Conservation (phyloP, 2,329 filamentous ascomycete genomes). For the Aspergillus novofumigatus region DNA sequence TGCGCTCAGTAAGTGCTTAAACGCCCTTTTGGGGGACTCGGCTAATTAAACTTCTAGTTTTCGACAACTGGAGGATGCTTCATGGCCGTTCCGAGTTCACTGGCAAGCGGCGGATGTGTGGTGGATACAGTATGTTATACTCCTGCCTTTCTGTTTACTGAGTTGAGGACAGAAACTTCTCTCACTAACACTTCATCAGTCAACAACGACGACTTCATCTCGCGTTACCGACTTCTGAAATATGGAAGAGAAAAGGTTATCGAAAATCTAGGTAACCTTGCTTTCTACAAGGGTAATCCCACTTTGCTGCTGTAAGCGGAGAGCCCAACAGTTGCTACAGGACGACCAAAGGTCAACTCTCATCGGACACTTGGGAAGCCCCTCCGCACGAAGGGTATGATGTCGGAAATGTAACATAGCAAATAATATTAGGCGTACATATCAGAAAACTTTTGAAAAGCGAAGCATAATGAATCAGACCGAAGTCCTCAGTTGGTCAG, state of each 20-base stretch:
- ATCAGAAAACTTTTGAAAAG: background rate
- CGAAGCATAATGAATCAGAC: background rate
- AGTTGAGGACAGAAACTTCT: background rate
- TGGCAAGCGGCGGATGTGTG: constrained; percentile 82
- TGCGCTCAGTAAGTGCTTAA: constrained; percentile 60
- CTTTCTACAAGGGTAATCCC: constrained; percentile 5
- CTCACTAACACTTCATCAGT: constrained; percentile 46
- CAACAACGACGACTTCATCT: constrained; percentile 75
- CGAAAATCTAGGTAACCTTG: constrained; percentile 26
- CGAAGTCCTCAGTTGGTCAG: background rate
- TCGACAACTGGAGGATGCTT: constrained; percentile 93
- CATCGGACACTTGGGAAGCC: background rate
- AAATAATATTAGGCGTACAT: background rate
- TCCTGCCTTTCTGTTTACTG: background rate
- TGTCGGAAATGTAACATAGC: background rate
- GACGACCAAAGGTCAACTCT: background rate
- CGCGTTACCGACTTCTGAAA: constrained; percentile 69
- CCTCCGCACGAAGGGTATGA: background rate
- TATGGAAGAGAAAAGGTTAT: constrained; percentile 42
- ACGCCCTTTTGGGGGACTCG: background rate
- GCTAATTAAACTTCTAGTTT: constrained; percentile 53
- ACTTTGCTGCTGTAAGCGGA: constrained; percentile 7
- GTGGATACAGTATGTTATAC: constrained; percentile 71
- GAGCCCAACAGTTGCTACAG: background rate
- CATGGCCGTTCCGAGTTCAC: constrained; percentile 82